Conservation (phyloP, 1,284 basidiomycete genomes). For the Neolentinus lepideus region DNA sequence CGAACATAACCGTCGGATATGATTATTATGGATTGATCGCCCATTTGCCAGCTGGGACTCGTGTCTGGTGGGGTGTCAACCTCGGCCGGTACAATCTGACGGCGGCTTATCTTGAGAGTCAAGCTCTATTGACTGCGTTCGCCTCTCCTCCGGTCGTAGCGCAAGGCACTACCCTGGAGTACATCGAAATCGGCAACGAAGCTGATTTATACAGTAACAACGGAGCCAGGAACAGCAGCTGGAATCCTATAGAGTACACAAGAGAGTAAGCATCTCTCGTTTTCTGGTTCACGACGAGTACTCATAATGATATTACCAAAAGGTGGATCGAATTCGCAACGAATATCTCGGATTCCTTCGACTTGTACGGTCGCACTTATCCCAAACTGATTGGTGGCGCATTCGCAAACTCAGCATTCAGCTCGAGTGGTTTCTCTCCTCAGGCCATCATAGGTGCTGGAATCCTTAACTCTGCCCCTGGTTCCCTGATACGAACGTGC, state of each 20-base stretch:
- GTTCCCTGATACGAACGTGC: slow-evolving; percentile 28
- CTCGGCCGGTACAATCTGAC: slow-evolving; percentile 49
- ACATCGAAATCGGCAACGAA: slow-evolving; percentile 44
- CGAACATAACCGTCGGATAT: slow-evolving; percentile 46
- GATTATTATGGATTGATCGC: slow-evolving; percentile 49
- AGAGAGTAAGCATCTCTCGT: slow-evolving; percentile 31
- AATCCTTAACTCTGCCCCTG: slow-evolving; percentile 31
- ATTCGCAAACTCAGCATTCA: slow-evolving; percentile 42
- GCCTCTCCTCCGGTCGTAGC: slow-evolving; percentile 29
- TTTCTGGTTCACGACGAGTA: no score
- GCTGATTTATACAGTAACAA: slow-evolving; percentile 51
- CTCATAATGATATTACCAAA: neutral
- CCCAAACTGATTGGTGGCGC: slow-evolving; percentile 47
- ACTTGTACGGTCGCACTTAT: slow-evolving; percentile 19
- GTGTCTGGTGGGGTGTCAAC: slow-evolving; percentile 69
- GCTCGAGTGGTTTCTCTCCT: slow-evolving; percentile 44
- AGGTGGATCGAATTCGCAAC: slow-evolving; percentile 27
- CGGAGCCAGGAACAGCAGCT: slow-evolving; percentile 35
- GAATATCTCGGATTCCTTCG: slow-evolving; percentile 21
- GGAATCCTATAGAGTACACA: slow-evolving; percentile 43
- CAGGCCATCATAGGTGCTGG: slow-evolving; percentile 39
- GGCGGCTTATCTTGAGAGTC: slow-evolving; percentile 49
- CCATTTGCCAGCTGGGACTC: slow-evolving; percentile 48
- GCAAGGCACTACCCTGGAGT: slow-evolving; percentile 43
- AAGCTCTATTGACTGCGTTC: slow-evolving; percentile 50